Base-by-base conservation (phyloP, 331 rosid genomes). In the Telfairia occidentalis region DNA sequence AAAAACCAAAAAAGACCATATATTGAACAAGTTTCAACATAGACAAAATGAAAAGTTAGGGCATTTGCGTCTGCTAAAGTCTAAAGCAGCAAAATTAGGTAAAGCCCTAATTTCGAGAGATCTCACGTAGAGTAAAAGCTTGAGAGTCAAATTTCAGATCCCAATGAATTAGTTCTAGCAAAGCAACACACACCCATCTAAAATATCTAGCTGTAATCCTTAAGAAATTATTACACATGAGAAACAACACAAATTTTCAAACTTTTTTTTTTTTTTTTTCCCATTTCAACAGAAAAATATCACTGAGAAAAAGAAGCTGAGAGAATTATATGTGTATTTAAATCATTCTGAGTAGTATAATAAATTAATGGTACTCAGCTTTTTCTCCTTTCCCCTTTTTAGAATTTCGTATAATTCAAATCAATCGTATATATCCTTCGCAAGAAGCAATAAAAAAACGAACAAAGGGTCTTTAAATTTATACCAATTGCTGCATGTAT, bases 81-180 rank as follows among this genome's bases (percentile, higher is more conserved):
- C 74, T 46, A 46, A 70, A 70, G 75, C 16, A 70, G 34, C 57
- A 70, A 70, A 45, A 7, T 70, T 70, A 70, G 75, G 75, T 70
- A 26, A 43, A 15, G 42, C 75, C 16, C 75, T 70, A 46, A 15
- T 70, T 45, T 70, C 58, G 57, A 70, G 75, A 70, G 75, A 70
- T 70, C 28, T 70, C 40, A 45, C 5, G 72, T 4, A 35, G 29
- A 28, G 3, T n/a, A 60, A 18, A 63, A 35, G 46, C 29, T 38
- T 70, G 42, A 46, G 58, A n/a, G 75, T 70, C 75, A 70, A 45
- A 26, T 28, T 70, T 6, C 23, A 23, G 58, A 40, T 70, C 57
- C 75, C 75, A 70, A 70, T 26, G 40, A 70, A n/a, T n/a, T n/a
- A 70, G 21, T 45, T 70, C 70, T 60, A 13, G 67, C 30, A 53